Conservation (phyloP, 1,284 basidiomycete species). For the Trichosporon ovoides region DNA sequence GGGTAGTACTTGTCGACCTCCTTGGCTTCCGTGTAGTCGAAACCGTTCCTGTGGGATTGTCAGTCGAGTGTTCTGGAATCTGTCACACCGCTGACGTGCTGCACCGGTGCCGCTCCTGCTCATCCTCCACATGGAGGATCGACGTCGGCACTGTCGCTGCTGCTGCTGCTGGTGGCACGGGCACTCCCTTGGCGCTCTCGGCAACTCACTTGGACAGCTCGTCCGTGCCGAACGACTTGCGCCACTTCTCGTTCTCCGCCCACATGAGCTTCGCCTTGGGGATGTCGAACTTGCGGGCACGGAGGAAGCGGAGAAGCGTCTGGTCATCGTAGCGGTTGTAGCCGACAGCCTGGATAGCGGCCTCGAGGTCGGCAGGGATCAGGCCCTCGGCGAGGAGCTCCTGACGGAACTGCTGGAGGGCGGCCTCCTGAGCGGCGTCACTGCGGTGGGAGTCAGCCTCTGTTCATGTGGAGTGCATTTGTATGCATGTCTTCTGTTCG, state of each 20-base stretch:
- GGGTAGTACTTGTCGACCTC: conserved; percentile 90
- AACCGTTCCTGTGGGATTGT: conserved; percentile 57
- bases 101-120: no score
- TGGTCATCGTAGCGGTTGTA: conserved; percentile 74
- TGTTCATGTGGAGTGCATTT: no score
- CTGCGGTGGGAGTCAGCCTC: conserved; percentile 7
- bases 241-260: conserved; percentile 77
- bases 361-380: conserved; percentile 38
- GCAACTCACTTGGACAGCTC: conserved; percentile 75
- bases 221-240: conserved; percentile 81
- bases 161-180: no score
- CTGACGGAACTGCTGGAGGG: conserved; percentile 66
- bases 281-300: conserved; percentile 89
- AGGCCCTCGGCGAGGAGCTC: conserved; percentile 54
- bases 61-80: no score
- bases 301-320: conserved; percentile 76
- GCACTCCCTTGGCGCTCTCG: no score
- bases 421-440: conserved; percentile 59
- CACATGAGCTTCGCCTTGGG: conserved; percentile 79
- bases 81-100: no score
- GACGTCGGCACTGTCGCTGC: no score
- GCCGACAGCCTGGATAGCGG: conserved; percentile 36
- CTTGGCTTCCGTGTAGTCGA: conserved; percentile 79
- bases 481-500: no score
- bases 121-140: no score